phyloP scores from a whole-genome alignment of 352 stramenopile species.

The Blastocystis sp. region DNA sequence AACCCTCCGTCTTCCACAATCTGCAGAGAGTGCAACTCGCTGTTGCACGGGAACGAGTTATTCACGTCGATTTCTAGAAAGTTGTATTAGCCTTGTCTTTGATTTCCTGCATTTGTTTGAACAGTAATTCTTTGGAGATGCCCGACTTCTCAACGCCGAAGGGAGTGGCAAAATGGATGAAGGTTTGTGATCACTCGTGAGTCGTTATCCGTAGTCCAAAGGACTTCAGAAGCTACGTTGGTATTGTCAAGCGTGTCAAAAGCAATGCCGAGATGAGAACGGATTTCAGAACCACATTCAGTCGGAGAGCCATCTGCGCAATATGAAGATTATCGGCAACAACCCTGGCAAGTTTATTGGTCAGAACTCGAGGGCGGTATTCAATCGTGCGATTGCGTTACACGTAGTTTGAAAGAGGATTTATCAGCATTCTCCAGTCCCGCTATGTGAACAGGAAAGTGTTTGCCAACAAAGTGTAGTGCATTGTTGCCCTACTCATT shows the following conservation, averaged over 20 bases:
- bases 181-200: conserved; percentile 77
- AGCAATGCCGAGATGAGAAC: conserved; percentile 99
- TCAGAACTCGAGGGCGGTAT: conserved; percentile 78
- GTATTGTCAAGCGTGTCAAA: conserved; percentile 97
- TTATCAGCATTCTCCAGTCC: conserved; percentile 90
- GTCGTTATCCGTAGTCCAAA: conserved; percentile 81
- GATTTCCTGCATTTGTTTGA: neutral
- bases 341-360: conserved; percentile 92
- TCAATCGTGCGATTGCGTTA: conserved; percentile 22
- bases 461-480: conserved; percentile 88
- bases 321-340: conserved; percentile 96
- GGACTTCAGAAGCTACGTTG: conserved; percentile 97
- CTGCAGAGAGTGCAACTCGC: conserved; percentile 50
- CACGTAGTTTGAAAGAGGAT: conserved; percentile 90
- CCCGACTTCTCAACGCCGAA: conserved; percentile 56
- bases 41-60: neutral
- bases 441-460: conserved; percentile 93
- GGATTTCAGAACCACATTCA: conserved; percentile 98
- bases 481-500: neutral
- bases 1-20: conserved; percentile 35
- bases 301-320: conserved; percentile 93
- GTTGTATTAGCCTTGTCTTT: conserved; percentile 13
- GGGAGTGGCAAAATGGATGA: conserved; percentile 55
- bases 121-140: neutral
- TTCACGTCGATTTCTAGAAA: conserved; percentile 43